A percentile compares a stretch with the other conserved stretches of the same genome.
Evolutionary conservation across 1,139 yeast species (phyloP).

Genomic region (Pneumocystis murina): DNA sequence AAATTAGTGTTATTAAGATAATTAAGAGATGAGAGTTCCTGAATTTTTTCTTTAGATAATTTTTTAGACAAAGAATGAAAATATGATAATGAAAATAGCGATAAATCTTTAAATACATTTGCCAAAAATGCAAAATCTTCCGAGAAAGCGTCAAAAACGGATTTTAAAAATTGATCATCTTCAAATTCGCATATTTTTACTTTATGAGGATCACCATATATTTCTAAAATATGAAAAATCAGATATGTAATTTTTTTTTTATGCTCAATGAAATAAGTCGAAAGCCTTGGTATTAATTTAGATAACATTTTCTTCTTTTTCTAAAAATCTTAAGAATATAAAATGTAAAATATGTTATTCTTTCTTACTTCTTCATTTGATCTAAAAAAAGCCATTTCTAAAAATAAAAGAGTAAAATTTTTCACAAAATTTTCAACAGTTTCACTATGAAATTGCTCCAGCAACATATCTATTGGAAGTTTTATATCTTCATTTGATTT

Average conservation of each 20-base stretch:
- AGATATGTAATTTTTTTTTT: not conserved
- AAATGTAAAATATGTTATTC: not conserved
- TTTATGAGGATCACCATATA: not conserved
- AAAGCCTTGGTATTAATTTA: not conserved
- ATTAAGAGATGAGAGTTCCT: not conserved
- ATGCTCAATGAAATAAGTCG: not conserved
- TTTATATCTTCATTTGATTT: conserved; percentile 34
- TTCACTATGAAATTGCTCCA: conserved; percentile 50
- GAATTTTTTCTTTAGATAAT: not conserved
- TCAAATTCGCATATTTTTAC: not conserved
- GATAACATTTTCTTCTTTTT: not conserved
- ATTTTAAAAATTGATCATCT: not conserved
- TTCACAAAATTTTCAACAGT: conserved; percentile 20
- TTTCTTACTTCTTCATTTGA: not conserved
- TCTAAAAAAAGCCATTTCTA: conserved; percentile 10
- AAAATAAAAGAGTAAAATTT: conserved; percentile 12
- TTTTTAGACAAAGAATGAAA: not conserved
- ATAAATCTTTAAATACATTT: not conserved
- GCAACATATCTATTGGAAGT: conserved; percentile 47
- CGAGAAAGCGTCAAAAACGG: not conserved
- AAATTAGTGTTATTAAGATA: not conserved
- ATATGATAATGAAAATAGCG: not conserved
- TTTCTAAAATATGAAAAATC: not conserved
- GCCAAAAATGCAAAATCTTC: not conserved
- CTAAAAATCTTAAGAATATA: not conserved